Base-by-base conservation (phyloP, 208 protist species). In the Trypanosoma caninum region DNA sequence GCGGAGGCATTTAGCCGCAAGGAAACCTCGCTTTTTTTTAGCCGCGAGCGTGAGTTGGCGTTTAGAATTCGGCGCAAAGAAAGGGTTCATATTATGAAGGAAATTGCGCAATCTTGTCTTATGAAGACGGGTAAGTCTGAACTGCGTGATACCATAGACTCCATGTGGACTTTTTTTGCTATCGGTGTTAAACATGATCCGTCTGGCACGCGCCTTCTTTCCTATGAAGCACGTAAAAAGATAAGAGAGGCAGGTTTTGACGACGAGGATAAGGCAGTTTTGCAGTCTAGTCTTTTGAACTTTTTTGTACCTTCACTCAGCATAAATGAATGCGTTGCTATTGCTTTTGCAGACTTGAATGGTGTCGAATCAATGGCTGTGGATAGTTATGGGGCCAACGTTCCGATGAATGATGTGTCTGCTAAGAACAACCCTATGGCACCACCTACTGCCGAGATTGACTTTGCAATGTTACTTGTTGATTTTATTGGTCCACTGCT, bases 161-260 rank as follows among this genome's bases (percentile, higher is more conserved):
- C 72, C 20, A 27, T 87, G 9, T 93, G 87, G 83, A 65, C 87
- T 54, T 69, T 89, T 50, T 91, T 82, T 63, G 57, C 60, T 3
- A 73, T 59, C 0, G 81, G 83, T 18, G 71, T 91, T 11, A 76
- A 89, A 40, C 72, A 79, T 40, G 80, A 87, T 59, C 74, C 80
- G 0, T 52, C 64, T 14, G 75, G 76, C 1, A 18, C 64, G 6
- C 70, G 72, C 23, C 48, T 48, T n/a, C 69, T 93, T 28, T 80
- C 78, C 38, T 89, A 91, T 40, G 87, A 89, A 25, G 66, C 80
- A 14, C 71, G 83, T 13, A 80, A 77, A 30, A 57, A 62, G 6
- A 66, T 87, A 4, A 61, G 80, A 23, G 77, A 93, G n/a, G 61
- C 76, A 0, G 57, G 56, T 14, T 90, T 93, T 52, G 66, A 60